A percentile compares a stretch with the other conserved stretches of the same genome.
Conservation (phyloP, 2,329 filamentous ascomycete species). For the Bipolaris victoriae region DNA sequence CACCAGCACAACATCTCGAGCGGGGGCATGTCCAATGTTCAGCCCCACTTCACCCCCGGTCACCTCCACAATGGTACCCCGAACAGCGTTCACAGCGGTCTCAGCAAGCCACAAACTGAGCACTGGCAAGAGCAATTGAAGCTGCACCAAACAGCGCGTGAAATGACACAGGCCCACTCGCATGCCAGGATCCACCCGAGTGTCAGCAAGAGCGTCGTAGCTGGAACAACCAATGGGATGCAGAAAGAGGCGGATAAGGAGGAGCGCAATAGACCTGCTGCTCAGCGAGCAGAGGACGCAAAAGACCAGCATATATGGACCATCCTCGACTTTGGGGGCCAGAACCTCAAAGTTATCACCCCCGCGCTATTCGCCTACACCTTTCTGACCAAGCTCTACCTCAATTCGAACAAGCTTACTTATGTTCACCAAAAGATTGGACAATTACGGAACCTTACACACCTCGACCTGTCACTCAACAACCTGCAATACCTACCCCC, state of each 20-base stretch:
- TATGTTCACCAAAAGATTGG: slow-evolving; percentile 82
- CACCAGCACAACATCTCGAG: slow-evolving; percentile 67
- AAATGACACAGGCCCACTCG: slow-evolving; percentile 74
- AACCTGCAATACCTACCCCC: slow-evolving; percentile 80
- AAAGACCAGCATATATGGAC: slow-evolving; percentile 77
- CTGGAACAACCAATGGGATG: slow-evolving; percentile 58
- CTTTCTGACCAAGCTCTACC: slow-evolving; percentile 89
- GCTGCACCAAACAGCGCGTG: slow-evolving; percentile 73
- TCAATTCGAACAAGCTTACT: slow-evolving; percentile 89
- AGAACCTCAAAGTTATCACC: slow-evolving; percentile 84
- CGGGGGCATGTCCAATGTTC: slow-evolving; percentile 68
- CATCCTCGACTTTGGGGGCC: slow-evolving; percentile 93
- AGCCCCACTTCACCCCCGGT: slow-evolving; percentile 65
- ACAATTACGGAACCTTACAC: slow-evolving; percentile 76
- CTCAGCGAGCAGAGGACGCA: slow-evolving; percentile 55
- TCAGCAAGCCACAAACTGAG: slow-evolving; percentile 65
- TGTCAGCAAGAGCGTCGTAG: slow-evolving; percentile 70
- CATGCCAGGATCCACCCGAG: slow-evolving; percentile 75
- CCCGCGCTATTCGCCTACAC: slow-evolving; percentile 80
- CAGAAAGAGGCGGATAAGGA: slow-evolving; percentile 60
- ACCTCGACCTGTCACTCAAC: slow-evolving; percentile 90
- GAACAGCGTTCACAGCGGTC: slow-evolving; percentile 60
- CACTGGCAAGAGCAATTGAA: slow-evolving; percentile 91
- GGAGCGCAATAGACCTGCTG: slow-evolving; percentile 69
- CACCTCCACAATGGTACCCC: slow-evolving; percentile 67